Evolutionary conservation across 2,329 filamentous ascomycete genomes (phyloP).

Genomic region (Neopestalotiopsis clavispora): DNA sequence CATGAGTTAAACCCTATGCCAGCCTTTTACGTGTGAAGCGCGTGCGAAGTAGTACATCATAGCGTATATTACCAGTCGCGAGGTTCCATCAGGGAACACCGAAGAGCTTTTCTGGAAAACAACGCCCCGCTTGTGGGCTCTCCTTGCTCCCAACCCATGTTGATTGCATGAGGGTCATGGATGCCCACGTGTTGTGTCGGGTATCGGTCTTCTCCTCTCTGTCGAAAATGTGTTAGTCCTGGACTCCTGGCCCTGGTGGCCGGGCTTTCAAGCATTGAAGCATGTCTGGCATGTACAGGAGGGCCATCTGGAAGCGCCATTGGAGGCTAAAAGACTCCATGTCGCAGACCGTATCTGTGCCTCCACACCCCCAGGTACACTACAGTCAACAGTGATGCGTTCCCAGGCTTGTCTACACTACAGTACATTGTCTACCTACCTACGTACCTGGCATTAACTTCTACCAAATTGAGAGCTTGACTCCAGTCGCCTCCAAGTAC

Average conservation of each 20-base stretch:
- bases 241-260: neutral
- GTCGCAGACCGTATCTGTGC: conserved; percentile 2
- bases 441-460: neutral
- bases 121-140: conserved; percentile 5
- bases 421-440: too few species aligned
- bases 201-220: conserved; percentile 1
- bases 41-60: neutral
- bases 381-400: neutral
- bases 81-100: neutral
- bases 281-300: neutral
- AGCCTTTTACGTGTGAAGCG: too few species aligned
- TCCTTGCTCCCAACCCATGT: neutral
- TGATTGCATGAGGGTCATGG: conserved; percentile 3
- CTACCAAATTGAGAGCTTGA: neutral
- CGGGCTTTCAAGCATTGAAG: neutral
- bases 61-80: neutral
- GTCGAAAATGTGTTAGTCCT: neutral
- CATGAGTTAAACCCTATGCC: neutral
- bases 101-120: conserved; percentile 13
- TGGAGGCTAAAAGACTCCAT: neutral
- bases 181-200: conserved; percentile 13
- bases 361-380: neutral
- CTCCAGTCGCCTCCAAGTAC: neutral
- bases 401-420: neutral
- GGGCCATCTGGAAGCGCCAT: neutral